Base-by-base conservation (phyloP, 2,329 filamentous ascomycete species). In the Coniochaeta sp. region DNA sequence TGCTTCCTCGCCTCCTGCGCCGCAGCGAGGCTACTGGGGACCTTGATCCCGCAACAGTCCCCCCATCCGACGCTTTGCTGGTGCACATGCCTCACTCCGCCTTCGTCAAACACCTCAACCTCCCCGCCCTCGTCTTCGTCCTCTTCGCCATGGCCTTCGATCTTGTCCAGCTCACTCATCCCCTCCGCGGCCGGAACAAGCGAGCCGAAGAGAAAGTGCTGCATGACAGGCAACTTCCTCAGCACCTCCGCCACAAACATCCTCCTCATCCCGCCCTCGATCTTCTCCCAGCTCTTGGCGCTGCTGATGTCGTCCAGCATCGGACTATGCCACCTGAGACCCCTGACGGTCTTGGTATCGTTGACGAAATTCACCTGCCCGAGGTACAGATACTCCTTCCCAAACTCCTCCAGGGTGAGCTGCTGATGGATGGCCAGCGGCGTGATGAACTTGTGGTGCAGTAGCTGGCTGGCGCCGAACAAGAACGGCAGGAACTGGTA, bases 281-380 rank as follows among this genome's bases (percentile, higher is more conserved):
- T 89, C 79, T 99, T 99, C 65, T 75, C 78, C 95, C 95, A 99
- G 43, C 82, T 90, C 72, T 91, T 93, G 17, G 93, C 89, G 1
- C 91, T 88, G 3, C 90, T 95, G 65, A 99, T 99, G 72, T 99
- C 95, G 71, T 99, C 95, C 19, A 99, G 84, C 96, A 99, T 98
- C 3, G 96, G 95, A 64, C 89, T 93, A 70, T 99, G 96, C 95
- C 95, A 99, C 52, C 95, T 84, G 62, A 99, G 77, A 1, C 93
- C 93, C 69, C 96, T 91, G 61, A 97, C 93, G 1, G 91, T 96
- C 79, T 99, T 99, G 61, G 96, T 96, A 66, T 87, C 90, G 75
- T 98, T 97, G 61, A 99, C 93, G 75, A 96, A 99, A 58, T 84
- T 83, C 28, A 99, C 91, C 74, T 98, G 95, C 58, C 93, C 89